phyloP scores from a whole-genome alignment of 257 asterid species.

The Linderniella brevidens region DNA sequence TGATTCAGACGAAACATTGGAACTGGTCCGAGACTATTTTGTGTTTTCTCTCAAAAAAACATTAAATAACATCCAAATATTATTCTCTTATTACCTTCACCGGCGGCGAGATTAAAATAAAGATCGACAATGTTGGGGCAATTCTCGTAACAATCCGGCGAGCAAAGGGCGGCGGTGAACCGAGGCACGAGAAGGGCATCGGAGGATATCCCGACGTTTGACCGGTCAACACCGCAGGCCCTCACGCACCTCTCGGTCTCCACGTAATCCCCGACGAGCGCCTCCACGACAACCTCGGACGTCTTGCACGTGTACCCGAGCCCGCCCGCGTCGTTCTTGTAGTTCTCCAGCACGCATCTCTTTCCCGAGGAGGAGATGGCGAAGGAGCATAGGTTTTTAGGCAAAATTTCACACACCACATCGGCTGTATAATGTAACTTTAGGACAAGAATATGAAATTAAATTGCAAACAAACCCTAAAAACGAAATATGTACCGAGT shows the following conservation, averaged over 20 bases:
- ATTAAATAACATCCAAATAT: too few species aligned
- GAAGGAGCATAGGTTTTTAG: slow-evolving; percentile 36
- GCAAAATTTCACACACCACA: slow-evolving; percentile 56
- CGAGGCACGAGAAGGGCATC: slow-evolving; percentile 39
- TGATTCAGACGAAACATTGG: too few species aligned
- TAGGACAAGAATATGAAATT: too few species aligned
- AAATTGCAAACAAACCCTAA: too few species aligned
- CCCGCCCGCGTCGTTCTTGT: slow-evolving; percentile 12
- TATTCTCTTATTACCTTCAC: slow-evolving; percentile 33
- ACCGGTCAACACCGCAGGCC: slow-evolving; percentile 51
- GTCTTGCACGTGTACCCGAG: slow-evolving; percentile 37
- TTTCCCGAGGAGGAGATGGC: slow-evolving; percentile 75
- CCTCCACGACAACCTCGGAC: slow-evolving; percentile 41
- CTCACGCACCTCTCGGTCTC: slow-evolving; percentile 50
- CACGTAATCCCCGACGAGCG: slow-evolving; percentile 24
- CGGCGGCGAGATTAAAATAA: slow-evolving; percentile 61
- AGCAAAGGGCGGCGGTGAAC: slow-evolving; percentile 44
- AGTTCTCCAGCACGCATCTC: slow-evolving; percentile 72
- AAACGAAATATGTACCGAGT: too few species aligned
- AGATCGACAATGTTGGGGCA: slow-evolving; percentile 68
- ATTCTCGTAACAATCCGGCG: slow-evolving; percentile 35
- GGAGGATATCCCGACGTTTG: slow-evolving; percentile 56
- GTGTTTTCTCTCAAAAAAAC: too few species aligned
- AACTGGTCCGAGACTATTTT: too few species aligned
- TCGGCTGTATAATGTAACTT: slow-evolving; percentile 22